phyloP scores from a whole-genome alignment of 768 basidiomycete genomes.

The Termitomyces sp. region DNA sequence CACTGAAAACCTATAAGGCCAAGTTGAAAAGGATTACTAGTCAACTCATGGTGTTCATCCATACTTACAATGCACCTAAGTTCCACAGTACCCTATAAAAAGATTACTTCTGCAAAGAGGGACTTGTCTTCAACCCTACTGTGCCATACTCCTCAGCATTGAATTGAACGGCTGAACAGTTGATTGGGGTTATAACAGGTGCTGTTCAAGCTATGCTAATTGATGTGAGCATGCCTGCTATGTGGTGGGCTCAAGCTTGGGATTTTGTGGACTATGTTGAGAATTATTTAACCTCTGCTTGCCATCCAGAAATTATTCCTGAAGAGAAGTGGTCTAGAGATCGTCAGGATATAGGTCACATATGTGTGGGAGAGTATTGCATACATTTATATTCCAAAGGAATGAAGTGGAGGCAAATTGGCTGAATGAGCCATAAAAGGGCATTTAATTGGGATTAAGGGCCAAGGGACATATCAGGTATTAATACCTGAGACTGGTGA shows the following conservation, averaged over 20 bases:
- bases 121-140: not conserved
- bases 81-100: not conserved
- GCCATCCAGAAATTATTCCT: not conserved
- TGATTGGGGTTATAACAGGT: not conserved
- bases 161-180: not conserved
- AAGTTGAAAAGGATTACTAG: not conserved
- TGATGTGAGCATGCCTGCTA: not conserved
- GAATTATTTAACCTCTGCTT: slow-evolving; percentile 8
- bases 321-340: slow-evolving; percentile 9
- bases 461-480: slow-evolving; percentile 7
- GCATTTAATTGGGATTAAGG: slow-evolving; percentile 9
- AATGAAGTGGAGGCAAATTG: slow-evolving; percentile 10
- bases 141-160: not conserved
- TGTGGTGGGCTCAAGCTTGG: slow-evolving; percentile 8
- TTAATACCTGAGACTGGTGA: slow-evolving; percentile 10
- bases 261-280: not conserved
- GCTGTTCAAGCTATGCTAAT: not conserved
- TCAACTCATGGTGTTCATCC: too few relatives aligned
- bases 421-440: not conserved
- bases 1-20: too few relatives aligned
- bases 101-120: not conserved
- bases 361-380: not conserved
- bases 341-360: not conserved
- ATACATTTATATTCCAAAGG: slow-evolving; percentile 9
- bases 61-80: too few relatives aligned